A percentile compares a stretch with the other conserved stretches of the same genome.
phyloP scores from a whole-genome alignment of 106 monocot genomes.

The Cymbidium sinense region DNA sequence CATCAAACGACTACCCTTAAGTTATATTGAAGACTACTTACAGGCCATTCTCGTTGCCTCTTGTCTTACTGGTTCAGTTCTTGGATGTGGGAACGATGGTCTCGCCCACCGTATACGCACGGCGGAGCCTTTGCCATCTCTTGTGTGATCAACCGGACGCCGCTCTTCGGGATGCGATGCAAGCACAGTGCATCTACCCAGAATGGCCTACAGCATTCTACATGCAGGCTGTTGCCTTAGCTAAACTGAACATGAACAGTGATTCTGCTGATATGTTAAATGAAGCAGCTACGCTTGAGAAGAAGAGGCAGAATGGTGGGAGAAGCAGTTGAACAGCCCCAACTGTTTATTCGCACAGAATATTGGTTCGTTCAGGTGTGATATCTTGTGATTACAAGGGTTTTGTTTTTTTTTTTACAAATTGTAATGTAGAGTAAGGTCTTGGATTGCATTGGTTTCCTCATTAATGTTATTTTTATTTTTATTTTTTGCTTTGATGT shows the following conservation, averaged over 20 bases:
- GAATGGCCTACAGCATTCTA: constrained; percentile 31
- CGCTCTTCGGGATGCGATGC: constrained; percentile 29
- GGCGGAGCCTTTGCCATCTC: constrained; percentile 23
- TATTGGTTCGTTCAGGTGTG: background rate
- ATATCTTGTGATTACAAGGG: background rate
- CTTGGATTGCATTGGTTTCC: background rate
- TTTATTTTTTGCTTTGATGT: background rate
- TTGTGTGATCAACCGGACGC: constrained; percentile 21
- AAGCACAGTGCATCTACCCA: constrained; percentile 24
- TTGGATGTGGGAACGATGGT: constrained; percentile 20
- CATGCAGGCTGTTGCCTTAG: constrained; percentile 23
- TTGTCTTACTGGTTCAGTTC: constrained; percentile 8
- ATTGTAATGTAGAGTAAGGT: background rate
- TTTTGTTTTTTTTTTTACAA: background rate
- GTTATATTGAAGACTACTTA: too few species aligned
- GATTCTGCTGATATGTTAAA: constrained; percentile 23
- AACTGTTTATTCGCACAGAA: background rate
- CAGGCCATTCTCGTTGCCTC: background rate
- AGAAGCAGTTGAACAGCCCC: background rate
- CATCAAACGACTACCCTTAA: too few species aligned
- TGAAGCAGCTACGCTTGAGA: constrained; percentile 21
- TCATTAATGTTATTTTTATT: background rate
- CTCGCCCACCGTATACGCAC: constrained; percentile 19
- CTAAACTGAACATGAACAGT: constrained; percentile 21
- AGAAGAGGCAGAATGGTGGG: constrained; percentile 24